phyloP scores from a whole-genome alignment of 495 filamentous ascomycete species.

The Tuber calosporum region DNA sequence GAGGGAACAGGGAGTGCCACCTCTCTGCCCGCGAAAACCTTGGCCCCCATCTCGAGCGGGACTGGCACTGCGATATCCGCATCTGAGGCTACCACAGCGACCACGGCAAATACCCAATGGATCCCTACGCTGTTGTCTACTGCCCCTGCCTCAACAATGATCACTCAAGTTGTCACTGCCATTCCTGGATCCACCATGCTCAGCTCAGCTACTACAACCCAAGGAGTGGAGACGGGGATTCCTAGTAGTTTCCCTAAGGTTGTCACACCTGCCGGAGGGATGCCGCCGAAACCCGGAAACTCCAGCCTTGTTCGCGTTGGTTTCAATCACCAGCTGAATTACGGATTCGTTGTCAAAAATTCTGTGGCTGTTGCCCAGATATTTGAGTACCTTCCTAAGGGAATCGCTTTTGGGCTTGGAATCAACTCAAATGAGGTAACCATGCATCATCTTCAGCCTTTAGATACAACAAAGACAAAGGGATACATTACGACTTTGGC shows the following conservation, averaged over 20 bases:
- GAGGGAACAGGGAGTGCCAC: constrained; percentile 1
- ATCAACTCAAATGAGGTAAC: constrained; percentile 49
- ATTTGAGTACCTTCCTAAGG: constrained; percentile 70
- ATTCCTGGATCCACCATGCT: constrained; percentile 9
- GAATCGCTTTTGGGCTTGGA: constrained; percentile 60
- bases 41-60: background rate
- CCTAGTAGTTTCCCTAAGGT: constrained; percentile 62
- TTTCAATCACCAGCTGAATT: constrained; percentile 72
- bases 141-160: constrained; percentile 27
- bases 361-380: constrained; percentile 72
- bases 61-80: constrained; percentile 13
- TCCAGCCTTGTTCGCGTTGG: constrained; percentile 72
- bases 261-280: constrained; percentile 55
- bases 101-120: constrained; percentile 28
- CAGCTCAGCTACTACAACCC: constrained; percentile 16
- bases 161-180: constrained; percentile 4
- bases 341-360: constrained; percentile 66
- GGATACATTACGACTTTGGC: constrained; percentile 82
- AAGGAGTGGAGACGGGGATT: constrained; percentile 47
- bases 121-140: constrained; percentile 38
- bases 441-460: constrained; percentile 69
- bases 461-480: constrained; percentile 60
- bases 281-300: constrained; percentile 51
- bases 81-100: constrained; percentile 11
- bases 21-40: constrained; percentile 5